Conservation (phyloP, 192 early-diverging fungal genomes). For the Entomortierella parvispora region DNA sequence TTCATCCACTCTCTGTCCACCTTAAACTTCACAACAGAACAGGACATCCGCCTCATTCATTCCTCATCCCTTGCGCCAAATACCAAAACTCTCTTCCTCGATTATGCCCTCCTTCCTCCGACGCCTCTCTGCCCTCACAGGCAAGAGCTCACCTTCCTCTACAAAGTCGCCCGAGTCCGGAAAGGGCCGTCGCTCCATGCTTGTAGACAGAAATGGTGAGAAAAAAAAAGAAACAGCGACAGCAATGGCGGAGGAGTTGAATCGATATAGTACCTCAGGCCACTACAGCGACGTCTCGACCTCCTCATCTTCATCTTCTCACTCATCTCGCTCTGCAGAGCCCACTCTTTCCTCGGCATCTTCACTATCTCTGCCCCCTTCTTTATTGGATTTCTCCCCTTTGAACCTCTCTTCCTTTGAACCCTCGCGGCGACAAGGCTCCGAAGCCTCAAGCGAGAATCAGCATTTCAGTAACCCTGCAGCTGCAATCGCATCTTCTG, state of each 20-base stretch:
- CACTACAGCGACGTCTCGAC: not conserved
- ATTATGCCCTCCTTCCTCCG: constrained; percentile 18
- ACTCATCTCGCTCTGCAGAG: not conserved
- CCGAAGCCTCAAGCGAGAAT: constrained; percentile 5
- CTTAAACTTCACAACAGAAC: not conserved
- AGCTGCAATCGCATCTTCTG: no score
- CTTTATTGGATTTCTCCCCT: not conserved
- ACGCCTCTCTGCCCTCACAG: constrained; percentile 3
- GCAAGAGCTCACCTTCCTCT: not conserved
- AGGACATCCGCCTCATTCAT: not conserved
- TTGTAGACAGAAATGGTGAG: no score
- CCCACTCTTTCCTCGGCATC: constrained; percentile 13
- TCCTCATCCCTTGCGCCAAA: not conserved
- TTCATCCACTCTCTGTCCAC: no score
- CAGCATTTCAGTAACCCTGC: no score
- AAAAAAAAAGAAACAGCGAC: not conserved
- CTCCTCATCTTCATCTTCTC: not conserved
- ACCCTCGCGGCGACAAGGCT: constrained; percentile 1
- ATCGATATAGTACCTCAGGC: not conserved
- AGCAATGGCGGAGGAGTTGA: not conserved
- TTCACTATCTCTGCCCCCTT: constrained; percentile 1
- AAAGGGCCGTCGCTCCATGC: no score
- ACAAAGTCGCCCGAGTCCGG: no score
- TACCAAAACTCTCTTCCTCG: no score
- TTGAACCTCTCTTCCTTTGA: not conserved